A percentile compares a stretch with the other conserved stretches of the same genome.
phyloP scores from a whole-genome alignment of 192 early-diverging fungal species.

The Chytriomyces confervae region DNA sequence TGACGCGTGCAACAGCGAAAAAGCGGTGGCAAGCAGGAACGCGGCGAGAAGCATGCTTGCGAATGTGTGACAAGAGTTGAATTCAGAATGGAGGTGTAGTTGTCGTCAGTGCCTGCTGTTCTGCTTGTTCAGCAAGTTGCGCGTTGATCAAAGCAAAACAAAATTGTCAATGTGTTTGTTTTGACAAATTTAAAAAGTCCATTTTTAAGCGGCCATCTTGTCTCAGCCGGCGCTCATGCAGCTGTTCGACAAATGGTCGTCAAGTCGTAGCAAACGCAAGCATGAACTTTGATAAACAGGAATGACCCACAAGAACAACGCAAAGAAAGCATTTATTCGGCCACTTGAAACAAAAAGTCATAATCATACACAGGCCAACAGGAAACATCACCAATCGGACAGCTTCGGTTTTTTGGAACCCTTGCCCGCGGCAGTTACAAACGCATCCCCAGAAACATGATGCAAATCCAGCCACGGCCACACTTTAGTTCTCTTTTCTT shows the following conservation, averaged over 20 bases:
- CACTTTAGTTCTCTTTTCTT: slow-evolving; percentile 47
- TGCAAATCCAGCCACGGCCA: slow-evolving; percentile 74
- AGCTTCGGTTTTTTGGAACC: slow-evolving; percentile 22
- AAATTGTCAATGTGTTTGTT: not conserved
- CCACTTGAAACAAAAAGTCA: too few species aligned
- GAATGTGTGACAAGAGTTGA: too few species aligned
- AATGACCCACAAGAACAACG: too few species aligned
- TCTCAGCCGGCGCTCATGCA: too few species aligned
- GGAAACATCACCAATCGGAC: slow-evolving; percentile 18
- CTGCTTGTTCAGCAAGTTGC: not conserved
- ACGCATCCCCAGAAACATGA: slow-evolving; percentile 9
- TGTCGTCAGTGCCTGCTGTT: not conserved
- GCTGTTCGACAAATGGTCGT: too few species aligned
- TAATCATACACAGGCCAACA: too few species aligned
- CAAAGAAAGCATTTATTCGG: too few species aligned
- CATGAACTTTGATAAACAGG: too few species aligned
- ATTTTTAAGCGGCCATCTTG: too few species aligned
- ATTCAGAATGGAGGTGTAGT: not conserved
- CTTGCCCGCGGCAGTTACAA: not conserved
- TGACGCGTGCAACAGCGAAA: not conserved
- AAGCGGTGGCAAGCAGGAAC: not conserved
- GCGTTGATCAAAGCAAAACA: not conserved
- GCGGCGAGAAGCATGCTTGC: not conserved
- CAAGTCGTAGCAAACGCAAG: too few species aligned
- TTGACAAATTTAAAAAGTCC: not conserved